Evolutionary conservation across 2,329 filamentous ascomycete genomes (phyloP), one percentile per base, ranked within the genome.

Genomic region (Diplodia sapinea): DNA sequence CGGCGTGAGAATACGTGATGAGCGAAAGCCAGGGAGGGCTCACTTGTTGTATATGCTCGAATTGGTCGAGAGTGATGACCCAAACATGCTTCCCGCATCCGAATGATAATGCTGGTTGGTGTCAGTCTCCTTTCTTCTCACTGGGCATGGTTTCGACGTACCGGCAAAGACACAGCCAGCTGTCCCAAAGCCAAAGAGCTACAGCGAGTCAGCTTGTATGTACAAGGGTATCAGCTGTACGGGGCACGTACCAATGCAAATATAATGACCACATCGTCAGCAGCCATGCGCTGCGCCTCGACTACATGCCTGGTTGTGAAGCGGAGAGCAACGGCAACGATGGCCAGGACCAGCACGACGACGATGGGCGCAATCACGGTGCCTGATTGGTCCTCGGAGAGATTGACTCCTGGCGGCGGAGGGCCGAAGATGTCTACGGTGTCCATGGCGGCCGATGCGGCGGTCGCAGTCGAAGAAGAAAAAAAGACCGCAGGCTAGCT

Each of bases 101-200:
- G 9, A 51, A 29, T 7, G 20, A 51, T 29, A 51, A 56, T n/a
- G 54, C 54, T 56, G 6, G 4, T 4, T 20, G 6, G 15, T 0
- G 2, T 56, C 17, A 51, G 49, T 26, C 1, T 51, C 7, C 1
- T 29, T 11, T 26, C 9, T 13, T 17, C 20, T 11, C 20, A 51
- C 1, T 36, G 8, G 1, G 31, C 20, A n/a, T 23, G 23, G 7
- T 2, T 15, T 13, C 49, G 4, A 51, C 49, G 7, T 51, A 51
- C 49, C 49, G 29, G 49, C 17, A 56, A 56, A 56, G 4, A 38
- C 54, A 33, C 54, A 56, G 17, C 15, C 29, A 33, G 54, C 54
- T 20, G 54, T 33, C 4, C 54, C 54, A 8, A 56, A 33, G n/a
- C 54, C 12, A 8, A 56, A 33, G 15, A 56, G 20, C 54, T 56